Base-by-base conservation (phyloP, 805 yeast genomes). In the Brettanomyces bruxellensis region DNA sequence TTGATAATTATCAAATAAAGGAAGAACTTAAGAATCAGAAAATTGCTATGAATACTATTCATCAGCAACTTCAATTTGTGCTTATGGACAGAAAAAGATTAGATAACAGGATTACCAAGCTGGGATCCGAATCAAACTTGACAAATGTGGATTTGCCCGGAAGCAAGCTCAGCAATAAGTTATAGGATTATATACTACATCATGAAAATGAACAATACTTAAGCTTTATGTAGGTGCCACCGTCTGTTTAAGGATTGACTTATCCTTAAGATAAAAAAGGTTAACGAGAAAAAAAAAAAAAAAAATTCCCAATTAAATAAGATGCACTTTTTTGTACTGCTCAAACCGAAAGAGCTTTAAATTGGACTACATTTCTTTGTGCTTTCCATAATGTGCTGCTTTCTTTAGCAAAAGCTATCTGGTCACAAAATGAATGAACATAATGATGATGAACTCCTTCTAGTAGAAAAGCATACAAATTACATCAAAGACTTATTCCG, bases 401-500 rank as follows among this genome's bases (percentile, higher is more conserved):
- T 18, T 18, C 18, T 18, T 18, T 18, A 18, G 18, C 18, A 18
- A 18, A 18, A 18, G 18, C 18, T 18, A 2, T 2, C 18, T 18
- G 18, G 2, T 18, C 2, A 2, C 18, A 28, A 28, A 9, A 28
- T 28, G 32, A 9, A 28, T 7, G 32, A 28, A 6, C 9, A 28
- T 28, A 28, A 6, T 9, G 32, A 13, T 36, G 3, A 36, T 13
- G 12, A 14, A 13, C 12, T 7, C 13, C 43, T 53, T 13, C 40
- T 53, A 23, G 40, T 47, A 18, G 51, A 54, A 1, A 18, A 78
- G 55, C 91, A 84, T 58, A 69, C 82, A 22, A 59, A 64, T 22
- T 84, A 80, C 60, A 71, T 84, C 32, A 66, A 70, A 47, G 63
- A 76, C 1, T 64, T 83, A 39, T 81, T 82, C 53, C 65, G 71